A percentile compares a stretch with the other conserved stretches of the same genome.
These are phyloP conservation scores for Prototheca cutis DNA, from an alignment of 163 green algal genomes.

Conservation along the genomic window DNA sequence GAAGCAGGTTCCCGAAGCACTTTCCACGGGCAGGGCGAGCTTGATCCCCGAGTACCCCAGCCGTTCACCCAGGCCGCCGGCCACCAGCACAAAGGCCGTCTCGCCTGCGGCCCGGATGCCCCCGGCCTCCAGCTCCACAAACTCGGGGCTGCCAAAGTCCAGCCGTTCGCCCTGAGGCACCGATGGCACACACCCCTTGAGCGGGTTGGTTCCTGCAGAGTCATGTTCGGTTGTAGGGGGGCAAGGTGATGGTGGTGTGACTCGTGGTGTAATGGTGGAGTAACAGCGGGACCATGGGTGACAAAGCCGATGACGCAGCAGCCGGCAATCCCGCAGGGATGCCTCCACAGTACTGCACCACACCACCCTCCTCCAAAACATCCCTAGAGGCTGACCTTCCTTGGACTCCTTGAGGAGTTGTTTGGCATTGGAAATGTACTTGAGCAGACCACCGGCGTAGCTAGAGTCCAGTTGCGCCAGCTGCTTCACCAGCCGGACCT, in stretches of 20 bases:
- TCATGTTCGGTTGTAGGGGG: too few relatives aligned
- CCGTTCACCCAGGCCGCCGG: constrained; percentile 89
- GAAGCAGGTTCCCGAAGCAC: constrained; percentile 65
- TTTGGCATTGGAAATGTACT: constrained; percentile 80
- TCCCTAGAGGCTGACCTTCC: too few relatives aligned
- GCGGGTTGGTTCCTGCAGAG: constrained; percentile 83
- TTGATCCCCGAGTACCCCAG: constrained; percentile 93
- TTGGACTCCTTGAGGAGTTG: constrained; percentile 71
- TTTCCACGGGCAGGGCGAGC: constrained; percentile 80
- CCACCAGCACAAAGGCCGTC: constrained; percentile 93
- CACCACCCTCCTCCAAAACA: too few relatives aligned
- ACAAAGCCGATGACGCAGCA: too few relatives aligned
- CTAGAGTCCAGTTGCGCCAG: constrained; percentile 54
- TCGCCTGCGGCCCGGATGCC: constrained; percentile 48
- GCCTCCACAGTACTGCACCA: too few relatives aligned
- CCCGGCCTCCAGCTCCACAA: constrained; percentile 46
- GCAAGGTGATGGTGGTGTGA: neutral
- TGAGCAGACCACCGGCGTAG: constrained; percentile 72
- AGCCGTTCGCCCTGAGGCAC: constrained; percentile 70
- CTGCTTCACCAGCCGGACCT: constrained; percentile 63
- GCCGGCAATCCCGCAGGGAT: too few relatives aligned
- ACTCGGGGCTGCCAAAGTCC: constrained; percentile 64
- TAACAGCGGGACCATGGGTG: too few relatives aligned
- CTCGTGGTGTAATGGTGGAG: too few relatives aligned
- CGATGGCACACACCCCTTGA: constrained; percentile 77